Evolutionary conservation across 2,329 filamentous ascomycete genomes (phyloP), one percentile per base, ranked within the genome.

Genomic region (Massarina eburnea): DNA sequence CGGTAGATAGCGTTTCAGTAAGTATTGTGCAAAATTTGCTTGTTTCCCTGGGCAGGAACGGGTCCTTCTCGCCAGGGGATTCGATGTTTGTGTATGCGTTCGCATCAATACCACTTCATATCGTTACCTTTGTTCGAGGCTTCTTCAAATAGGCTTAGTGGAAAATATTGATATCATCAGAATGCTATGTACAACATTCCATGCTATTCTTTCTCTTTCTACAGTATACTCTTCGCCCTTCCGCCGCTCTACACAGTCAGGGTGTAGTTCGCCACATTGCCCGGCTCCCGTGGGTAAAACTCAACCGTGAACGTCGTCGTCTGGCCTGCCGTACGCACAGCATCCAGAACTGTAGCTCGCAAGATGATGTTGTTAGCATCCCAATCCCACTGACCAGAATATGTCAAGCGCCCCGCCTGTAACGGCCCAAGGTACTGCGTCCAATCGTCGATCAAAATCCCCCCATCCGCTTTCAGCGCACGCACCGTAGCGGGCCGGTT

Each of bases 401-500:
- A 81, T 2, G 80, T 82, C 50, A 64, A 62, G 8, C 67, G 43
- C 0, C 54, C 69, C 51, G 80, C 71, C 56, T 83, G 79, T 19
- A 84, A 58, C 2, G 75, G 70, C 0, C 77, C 76, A 1, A 83
- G 62, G 22, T 72, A 80, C 55, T 73, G 62, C 0, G 81, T 84
- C 78, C 78, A 84, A 39, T 77, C 73, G 51, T 84, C 81, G 3
- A 79, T 71, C 6, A 84, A 58, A 41, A 73, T 79, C 6, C 63
- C 70, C 1, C 78, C 79, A 48, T 80, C 76, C 1, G 56, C 61
- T 17, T 72, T 73, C 4, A 76, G 36, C 8, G 79, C 78, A 52
- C 78, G 77, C 2, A 82, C 73, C 0, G 80, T 71, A 0, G 80
- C 80, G 0, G 77, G 66, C 5, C 71, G 68, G n/a, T 70, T 65